Base-by-base conservation (phyloP, 225 moss, liverwort and hornwort genomes). In the Pleurozium schreberi region DNA sequence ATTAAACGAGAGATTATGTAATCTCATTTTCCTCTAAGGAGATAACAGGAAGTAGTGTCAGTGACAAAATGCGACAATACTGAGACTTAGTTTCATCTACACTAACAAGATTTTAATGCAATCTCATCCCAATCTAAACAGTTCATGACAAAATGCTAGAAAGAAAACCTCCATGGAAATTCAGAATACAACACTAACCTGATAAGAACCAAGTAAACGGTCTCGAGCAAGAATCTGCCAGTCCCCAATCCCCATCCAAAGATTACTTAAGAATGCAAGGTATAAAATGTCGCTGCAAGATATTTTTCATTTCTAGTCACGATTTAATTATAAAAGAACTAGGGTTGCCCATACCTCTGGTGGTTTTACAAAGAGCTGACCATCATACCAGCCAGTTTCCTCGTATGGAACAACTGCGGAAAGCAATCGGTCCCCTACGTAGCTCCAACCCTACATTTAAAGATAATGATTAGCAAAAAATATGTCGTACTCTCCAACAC, bases 331-430 rank as follows among this genome's bases (percentile, higher is more conserved):
- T 42, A 42, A 30, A 5, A 75, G 69, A 71, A 88, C 64, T 63
- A 85, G 83, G 21, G 65, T 53, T 25, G 50, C 80, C 53, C 92
- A 38, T 88, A 95, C 95, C 95, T 95, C 94, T 75, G 95, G 95
- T 81, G 95, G 95, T 84, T 95, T 95, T 70, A 95, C 95, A 83
- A 92, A 95, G 42, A 95, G 93, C 93, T 95, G 95, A 62, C 95
- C 95, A 80, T 95, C 95, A 71, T 94, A 95, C 95, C 95, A 95
- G 84, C 95, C 95, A 79, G 94, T 94, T 87, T 95, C 95, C 90
- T 95, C 95, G 59, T 95, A 95, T 47, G 94, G 94, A 83, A 95
- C 93, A 75, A 95, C 92, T 88, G 95, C 95, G 66, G 95, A 95
- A 68, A 95, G 92, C 80, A 95, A 93, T 22, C 95, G 93, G 34